phyloP scores from a whole-genome alignment of 129 eudicot species.

The Escallonia rubra region DNA sequence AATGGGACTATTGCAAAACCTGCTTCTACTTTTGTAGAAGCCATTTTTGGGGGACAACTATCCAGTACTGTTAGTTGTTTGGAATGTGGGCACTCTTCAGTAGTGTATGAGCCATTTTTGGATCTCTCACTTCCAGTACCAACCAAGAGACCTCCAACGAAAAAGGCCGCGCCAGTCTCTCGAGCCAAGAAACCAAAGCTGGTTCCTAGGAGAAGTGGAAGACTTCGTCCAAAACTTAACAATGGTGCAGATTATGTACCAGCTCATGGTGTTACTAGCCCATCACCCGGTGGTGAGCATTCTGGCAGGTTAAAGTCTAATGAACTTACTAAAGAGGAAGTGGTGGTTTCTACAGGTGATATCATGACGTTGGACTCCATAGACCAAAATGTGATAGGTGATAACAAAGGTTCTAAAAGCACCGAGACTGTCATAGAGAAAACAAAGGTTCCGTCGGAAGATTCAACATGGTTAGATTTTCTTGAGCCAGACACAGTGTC shows the following conservation, averaged over 20 bases:
- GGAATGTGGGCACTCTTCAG: slow-evolving; percentile 82
- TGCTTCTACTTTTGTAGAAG: slow-evolving; percentile 70
- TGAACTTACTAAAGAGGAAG: slow-evolving; percentile 17
- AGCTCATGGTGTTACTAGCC: slow-evolving; percentile 11
- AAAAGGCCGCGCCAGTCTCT: slow-evolving; percentile 36
- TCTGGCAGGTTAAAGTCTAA: slow-evolving; percentile 23
- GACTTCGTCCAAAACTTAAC: slow-evolving; percentile 40
- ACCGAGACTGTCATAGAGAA: slow-evolving; percentile 19
- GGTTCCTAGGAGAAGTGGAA: slow-evolving; percentile 56
- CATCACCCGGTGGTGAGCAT: slow-evolving; percentile 12
- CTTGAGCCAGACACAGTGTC: slow-evolving; percentile 30
- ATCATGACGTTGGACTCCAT: slow-evolving; percentile 16
- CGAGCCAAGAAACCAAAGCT: slow-evolving; percentile 57
- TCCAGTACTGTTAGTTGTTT: slow-evolving; percentile 84
- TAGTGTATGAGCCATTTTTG: slow-evolving; percentile 76
- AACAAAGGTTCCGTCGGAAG: slow-evolving; percentile 20
- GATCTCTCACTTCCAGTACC: slow-evolving; percentile 93
- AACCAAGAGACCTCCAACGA: slow-evolving; percentile 56
- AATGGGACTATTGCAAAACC: slow-evolving; percentile 20
- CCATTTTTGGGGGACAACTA: slow-evolving; percentile 75
- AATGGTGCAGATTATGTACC: slow-evolving; percentile 16
- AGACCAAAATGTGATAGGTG: slow-evolving; percentile 15
- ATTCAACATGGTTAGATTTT: slow-evolving; percentile 38
- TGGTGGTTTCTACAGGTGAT: slow-evolving; percentile 21
- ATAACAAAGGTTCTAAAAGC: slow-evolving; percentile 15